phyloP scores from a whole-genome alignment of 345 rosid genomes.

The Euphorbia tirucalli region DNA sequence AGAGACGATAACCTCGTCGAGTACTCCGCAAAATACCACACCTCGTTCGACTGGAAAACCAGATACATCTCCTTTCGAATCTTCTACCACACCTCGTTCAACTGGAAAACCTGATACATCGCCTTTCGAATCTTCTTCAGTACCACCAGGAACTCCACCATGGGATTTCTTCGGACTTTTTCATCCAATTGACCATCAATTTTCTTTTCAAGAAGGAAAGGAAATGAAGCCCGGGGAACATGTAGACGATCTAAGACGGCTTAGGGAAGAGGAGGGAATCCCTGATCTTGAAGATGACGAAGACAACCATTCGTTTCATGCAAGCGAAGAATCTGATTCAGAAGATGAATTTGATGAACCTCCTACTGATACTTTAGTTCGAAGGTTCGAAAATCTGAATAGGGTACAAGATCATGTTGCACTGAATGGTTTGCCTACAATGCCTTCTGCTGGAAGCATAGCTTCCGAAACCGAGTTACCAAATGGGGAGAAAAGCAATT shows the following conservation, averaged over 20 bases:
- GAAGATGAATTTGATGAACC: constrained; percentile 79
- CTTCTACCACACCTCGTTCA: constrained; percentile 51
- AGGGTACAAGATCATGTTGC: constrained; percentile 46
- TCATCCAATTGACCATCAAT: constrained; percentile 60
- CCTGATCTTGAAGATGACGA: constrained; percentile 65
- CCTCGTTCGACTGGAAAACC: constrained; percentile 42
- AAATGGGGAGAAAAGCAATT: constrained; percentile 50
- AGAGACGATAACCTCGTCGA: constrained; percentile 52
- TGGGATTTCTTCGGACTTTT: constrained; percentile 88
- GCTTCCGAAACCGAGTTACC: constrained; percentile 52
- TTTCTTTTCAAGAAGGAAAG: constrained; percentile 54
- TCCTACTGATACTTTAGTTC: constrained; percentile 57
- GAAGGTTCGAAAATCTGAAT: constrained; percentile 70
- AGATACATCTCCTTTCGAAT: constrained; percentile 49
- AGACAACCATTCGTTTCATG: constrained; percentile 55
- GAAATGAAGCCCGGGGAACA: constrained; percentile 38
- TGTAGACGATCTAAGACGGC: constrained; percentile 46
- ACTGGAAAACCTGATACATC: constrained; percentile 47
- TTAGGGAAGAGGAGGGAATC: constrained; percentile 57
- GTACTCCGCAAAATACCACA: constrained; percentile 39
- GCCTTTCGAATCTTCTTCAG: constrained; percentile 47
- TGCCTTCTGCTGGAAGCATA: constrained; percentile 36
- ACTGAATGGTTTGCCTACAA: constrained; percentile 37
- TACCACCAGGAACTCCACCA: constrained; percentile 52
- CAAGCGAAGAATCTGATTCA: constrained; percentile 56